These are phyloP conservation scores for Jatropha curcas DNA, from an alignment of 345 rosid species.

Conservation along the genomic window DNA sequence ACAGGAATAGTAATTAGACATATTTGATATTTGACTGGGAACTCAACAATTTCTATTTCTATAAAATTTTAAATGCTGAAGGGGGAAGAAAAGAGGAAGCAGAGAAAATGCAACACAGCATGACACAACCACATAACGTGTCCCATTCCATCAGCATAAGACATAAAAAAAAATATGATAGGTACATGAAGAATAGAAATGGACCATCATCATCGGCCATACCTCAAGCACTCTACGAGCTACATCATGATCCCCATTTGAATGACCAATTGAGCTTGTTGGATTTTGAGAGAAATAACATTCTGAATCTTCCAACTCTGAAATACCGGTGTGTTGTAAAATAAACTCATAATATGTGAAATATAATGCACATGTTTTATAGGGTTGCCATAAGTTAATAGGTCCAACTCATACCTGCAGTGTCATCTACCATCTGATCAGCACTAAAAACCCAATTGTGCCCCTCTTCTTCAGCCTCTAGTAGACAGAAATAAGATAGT, in stretches of 20 bases:
- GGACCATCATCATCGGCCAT: background rate
- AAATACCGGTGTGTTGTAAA: conserved; percentile 12
- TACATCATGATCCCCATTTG: conserved; percentile 76
- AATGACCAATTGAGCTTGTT: conserved; percentile 67
- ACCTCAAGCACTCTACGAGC: conserved; percentile 74
- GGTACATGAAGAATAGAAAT: background rate
- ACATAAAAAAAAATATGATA: background rate
- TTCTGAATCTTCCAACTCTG: conserved; percentile 55
- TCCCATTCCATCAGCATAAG: background rate
- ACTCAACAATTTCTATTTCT: background rate
- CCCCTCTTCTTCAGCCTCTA: conserved; percentile 51
- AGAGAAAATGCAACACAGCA: no score
- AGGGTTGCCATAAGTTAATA: background rate
- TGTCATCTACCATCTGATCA: conserved; percentile 58
- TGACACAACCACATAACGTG: background rate
- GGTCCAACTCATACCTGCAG: conserved; percentile 40
- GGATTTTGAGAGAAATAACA: conserved; percentile 53
- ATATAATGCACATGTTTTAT: no score
- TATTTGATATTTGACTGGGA: background rate
- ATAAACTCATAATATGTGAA: background rate
- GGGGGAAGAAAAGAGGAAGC: no score
- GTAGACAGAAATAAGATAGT: background rate
- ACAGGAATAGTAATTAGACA: no score
- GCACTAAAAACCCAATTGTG: conserved; percentile 84
- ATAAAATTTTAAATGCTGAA: no score